These are phyloP conservation scores for Flaveria bidentis DNA, from an alignment of 129 eudicot genomes.

Conservation along the genomic window DNA sequence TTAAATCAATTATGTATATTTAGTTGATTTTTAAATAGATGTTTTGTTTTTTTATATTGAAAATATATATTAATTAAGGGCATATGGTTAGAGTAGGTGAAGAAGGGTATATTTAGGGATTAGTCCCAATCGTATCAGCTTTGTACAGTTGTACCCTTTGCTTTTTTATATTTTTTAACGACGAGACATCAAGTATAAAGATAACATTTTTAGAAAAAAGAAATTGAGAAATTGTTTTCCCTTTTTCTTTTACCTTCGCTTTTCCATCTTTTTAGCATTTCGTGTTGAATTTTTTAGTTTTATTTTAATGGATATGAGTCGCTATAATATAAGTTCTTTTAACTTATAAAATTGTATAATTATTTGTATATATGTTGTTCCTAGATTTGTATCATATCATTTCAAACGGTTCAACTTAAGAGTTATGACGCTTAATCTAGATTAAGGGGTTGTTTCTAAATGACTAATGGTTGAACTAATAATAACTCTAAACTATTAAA, in stretches of 20 bases:
- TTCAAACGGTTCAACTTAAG: neutral
- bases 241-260: conserved; percentile 15
- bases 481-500: too few species aligned
- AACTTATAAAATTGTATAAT: neutral
- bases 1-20: too few species aligned
- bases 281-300: neutral
- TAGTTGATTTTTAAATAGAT: too few species aligned
- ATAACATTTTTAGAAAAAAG: conserved; percentile 17
- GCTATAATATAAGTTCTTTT: neutral
- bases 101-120: conserved; percentile 19
- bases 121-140: conserved; percentile 25
- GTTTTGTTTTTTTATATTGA: too few species aligned
- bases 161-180: conserved; percentile 2
- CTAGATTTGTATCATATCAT: too few species aligned
- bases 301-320: neutral
- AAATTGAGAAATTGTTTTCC: conserved; percentile 22
- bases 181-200: conserved; percentile 37
- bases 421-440: too few species aligned
- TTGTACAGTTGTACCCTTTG: conserved; percentile 15
- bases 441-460: too few species aligned
- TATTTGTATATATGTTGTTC: neutral
- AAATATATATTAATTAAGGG: too few species aligned
- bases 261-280: conserved; percentile 12
- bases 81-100: neutral
- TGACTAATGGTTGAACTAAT: too few species aligned